Conservation (phyloP, 306 rosid species). For the Quercus glauca region DNA sequence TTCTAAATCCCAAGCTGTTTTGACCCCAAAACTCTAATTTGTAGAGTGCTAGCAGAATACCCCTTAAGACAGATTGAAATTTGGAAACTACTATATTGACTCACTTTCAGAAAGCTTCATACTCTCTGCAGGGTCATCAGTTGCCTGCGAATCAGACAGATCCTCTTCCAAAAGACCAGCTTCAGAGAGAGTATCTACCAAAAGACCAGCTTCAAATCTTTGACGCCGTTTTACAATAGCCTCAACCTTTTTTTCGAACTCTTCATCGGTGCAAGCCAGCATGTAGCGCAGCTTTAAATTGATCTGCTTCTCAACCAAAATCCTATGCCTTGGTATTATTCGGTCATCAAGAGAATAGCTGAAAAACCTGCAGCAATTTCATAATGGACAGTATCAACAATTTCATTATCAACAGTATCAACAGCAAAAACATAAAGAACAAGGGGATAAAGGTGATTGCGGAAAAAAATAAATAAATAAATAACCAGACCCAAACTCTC, state of each 20-base stretch:
- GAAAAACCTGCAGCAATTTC: slow-evolving; percentile 58
- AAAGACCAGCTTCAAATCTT: slow-evolving; percentile 46
- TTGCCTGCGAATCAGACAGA: slow-evolving; percentile 10
- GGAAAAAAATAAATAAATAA: not conserved
- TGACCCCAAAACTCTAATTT: not conserved
- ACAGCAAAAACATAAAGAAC: not conserved
- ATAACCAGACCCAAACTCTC: not conserved
- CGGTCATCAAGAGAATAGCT: slow-evolving; percentile 90
- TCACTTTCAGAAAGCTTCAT: slow-evolving; percentile 9
- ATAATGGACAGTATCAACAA: slow-evolving; percentile 1
- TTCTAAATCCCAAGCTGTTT: not conserved
- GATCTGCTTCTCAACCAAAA: slow-evolving; percentile 68
- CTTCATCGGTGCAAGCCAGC: slow-evolving; percentile 73
- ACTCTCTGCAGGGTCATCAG: slow-evolving; percentile 7
- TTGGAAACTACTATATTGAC: slow-evolving; percentile 3
- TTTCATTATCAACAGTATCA: slow-evolving; percentile 4
- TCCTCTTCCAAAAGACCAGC: slow-evolving; percentile 34
- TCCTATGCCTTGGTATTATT: slow-evolving; percentile 83
- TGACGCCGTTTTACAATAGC: slow-evolving; percentile 46
- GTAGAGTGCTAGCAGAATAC: not conserved
- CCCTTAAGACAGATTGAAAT: not conserved
- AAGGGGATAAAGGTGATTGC: not conserved
- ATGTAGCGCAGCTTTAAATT: slow-evolving; percentile 76
- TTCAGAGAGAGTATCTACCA: slow-evolving; percentile 30
- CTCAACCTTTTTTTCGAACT: slow-evolving; percentile 66